These are phyloP conservation scores for Rubia tinctorum DNA, from an alignment of 305 asterid genomes.

Conservation along the genomic window DNA sequence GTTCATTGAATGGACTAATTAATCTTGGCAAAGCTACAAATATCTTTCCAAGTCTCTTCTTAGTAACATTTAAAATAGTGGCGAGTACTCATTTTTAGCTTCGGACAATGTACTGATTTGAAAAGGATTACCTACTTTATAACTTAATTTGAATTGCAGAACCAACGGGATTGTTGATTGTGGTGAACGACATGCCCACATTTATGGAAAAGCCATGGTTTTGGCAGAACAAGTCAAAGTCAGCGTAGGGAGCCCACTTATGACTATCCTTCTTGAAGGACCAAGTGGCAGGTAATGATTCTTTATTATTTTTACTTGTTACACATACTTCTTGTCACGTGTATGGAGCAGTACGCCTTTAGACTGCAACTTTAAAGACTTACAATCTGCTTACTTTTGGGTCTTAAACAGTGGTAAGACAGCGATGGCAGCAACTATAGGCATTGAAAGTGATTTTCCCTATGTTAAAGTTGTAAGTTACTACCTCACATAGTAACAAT, in stretches of 20 bases:
- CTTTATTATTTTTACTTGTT: constrained; percentile 15
- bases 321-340: neutral
- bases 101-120: constrained; percentile 2
- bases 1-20: neutral
- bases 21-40: neutral
- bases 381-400: constrained; percentile 7
- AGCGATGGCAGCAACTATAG: constrained; percentile 95
- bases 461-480: constrained; percentile 91
- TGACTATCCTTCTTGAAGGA: constrained; percentile 97
- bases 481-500: constrained; percentile 11
- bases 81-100: neutral
- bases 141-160: constrained; percentile 41
- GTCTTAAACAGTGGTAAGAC: constrained; percentile 82
- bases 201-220: constrained; percentile 74
- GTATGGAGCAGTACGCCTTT: constrained; percentile 48
- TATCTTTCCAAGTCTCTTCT: neutral
- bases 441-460: constrained; percentile 91
- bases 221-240: constrained; percentile 94
- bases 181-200: constrained; percentile 78
- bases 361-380: neutral
- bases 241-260: constrained; percentile 84
- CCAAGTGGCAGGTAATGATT: constrained; percentile 89
- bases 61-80: neutral
- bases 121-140: constrained; percentile 6
- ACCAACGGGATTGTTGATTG: constrained; percentile 82